phyloP scores from a whole-genome alignment of 2,329 filamentous ascomycete species.

The Chalara sp. region DNA sequence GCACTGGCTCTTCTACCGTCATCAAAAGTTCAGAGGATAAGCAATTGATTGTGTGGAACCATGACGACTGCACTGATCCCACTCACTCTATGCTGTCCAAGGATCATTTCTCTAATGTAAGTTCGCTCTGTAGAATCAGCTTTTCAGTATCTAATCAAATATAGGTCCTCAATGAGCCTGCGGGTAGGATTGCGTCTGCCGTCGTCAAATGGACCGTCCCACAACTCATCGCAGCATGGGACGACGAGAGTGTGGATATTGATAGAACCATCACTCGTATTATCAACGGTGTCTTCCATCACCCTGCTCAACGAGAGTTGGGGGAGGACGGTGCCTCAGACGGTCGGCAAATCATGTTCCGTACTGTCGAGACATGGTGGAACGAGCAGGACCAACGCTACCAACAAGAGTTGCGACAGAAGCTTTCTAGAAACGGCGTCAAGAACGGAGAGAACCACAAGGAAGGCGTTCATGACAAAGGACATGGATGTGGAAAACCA shows the following conservation, averaged over 20 bases:
- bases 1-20: conserved; percentile 78
- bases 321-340: conserved; percentile 66
- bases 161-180: conserved; percentile 73
- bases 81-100: conserved; percentile 96
- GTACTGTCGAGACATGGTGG: conserved; percentile 83
- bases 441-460: conserved; percentile 76
- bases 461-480: conserved; percentile 74
- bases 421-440: conserved; percentile 75
- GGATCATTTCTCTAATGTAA: conserved; percentile 66
- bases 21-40: conserved; percentile 78
- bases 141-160: conserved; percentile 22
- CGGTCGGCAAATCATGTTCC: conserved; percentile 71
- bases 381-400: conserved; percentile 52
- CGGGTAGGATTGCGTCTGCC: conserved; percentile 72
- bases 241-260: conserved; percentile 66
- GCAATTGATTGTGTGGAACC: conserved; percentile 80
- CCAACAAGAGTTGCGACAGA: conserved; percentile 61
- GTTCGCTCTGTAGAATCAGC: not conserved
- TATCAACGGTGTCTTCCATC: conserved; percentile 77
- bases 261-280: conserved; percentile 68
- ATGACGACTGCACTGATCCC: conserved; percentile 70
- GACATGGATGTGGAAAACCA: conserved; percentile 73
- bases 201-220: conserved; percentile 82
- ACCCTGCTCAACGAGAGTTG: conserved; percentile 69
- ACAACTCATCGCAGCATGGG: conserved; percentile 82